Evolutionary conservation across 2,329 filamentous ascomycete species (phyloP).

Genomic region (Cordyceps tenuipes): DNA sequence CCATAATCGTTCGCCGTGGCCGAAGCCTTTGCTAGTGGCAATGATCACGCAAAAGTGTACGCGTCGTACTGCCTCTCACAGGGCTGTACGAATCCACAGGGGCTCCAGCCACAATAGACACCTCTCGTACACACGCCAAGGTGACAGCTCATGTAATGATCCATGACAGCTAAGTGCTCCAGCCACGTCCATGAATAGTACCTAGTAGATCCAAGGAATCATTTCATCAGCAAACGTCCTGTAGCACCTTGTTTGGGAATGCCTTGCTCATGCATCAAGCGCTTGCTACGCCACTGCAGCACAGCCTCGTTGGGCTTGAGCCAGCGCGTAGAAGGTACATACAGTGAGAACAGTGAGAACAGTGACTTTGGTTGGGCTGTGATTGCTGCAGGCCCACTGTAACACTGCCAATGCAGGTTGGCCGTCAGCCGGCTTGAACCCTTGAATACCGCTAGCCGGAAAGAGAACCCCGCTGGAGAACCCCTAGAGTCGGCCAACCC

Average conservation of each 20-base stretch:
- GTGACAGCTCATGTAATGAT: not conserved
- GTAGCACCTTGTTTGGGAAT: no score
- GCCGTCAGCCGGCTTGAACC: not conserved
- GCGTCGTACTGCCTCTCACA: not conserved
- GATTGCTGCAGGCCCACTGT: not conserved
- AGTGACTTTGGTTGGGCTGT: not conserved
- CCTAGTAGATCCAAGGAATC: no score
- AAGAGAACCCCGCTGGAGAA: not conserved
- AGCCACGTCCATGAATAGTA: not conserved
- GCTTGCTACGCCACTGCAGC: not conserved
- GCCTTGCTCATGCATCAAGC: not conserved
- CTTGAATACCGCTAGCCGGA: not conserved
- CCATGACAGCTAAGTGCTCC: not conserved
- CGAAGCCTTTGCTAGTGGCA: conserved; percentile 1
- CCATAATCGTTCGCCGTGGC: not conserved
- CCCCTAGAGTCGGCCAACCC: not conserved
- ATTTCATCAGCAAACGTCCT: no score
- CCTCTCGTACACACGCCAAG: no score
- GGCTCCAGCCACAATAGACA: not conserved
- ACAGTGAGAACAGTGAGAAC: not conserved
- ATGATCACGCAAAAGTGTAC: not conserved
- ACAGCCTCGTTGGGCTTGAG: not conserved
- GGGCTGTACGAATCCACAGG: not conserved
- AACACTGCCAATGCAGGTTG: not conserved
- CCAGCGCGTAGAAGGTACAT: not conserved